These are phyloP conservation scores for Wickerhamiella siamensis DNA, from an alignment of 805 yeast genomes.

Conservation along the genomic window DNA sequence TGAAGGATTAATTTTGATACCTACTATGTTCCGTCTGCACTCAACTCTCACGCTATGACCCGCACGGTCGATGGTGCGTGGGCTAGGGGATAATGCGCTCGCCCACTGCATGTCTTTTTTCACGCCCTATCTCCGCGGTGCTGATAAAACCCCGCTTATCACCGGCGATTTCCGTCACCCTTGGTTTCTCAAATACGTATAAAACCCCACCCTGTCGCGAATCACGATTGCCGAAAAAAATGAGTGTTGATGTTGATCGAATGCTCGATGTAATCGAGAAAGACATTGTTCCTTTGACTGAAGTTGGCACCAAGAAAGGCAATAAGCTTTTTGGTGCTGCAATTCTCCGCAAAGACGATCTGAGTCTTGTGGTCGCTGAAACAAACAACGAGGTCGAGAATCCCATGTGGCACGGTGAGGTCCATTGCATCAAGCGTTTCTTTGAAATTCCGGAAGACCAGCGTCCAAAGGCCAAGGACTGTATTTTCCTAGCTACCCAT, in stretches of 20 bases:
- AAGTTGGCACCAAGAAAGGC: slow-evolving; percentile 9
- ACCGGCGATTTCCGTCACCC: too few relatives aligned
- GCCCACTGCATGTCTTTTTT: too few relatives aligned
- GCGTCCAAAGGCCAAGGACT: slow-evolving; percentile 12
- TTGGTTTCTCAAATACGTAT: too few relatives aligned
- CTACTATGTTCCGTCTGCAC: too few relatives aligned
- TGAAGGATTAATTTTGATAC: too few relatives aligned
- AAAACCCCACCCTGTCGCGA: too few relatives aligned
- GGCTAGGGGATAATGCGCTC: too few relatives aligned
- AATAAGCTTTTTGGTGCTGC: slow-evolving; percentile 17
- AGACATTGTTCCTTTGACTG: slow-evolving; percentile 12
- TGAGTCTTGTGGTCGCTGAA: slow-evolving; percentile 12
- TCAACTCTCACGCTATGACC: too few relatives aligned
- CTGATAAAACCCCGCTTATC: too few relatives aligned
- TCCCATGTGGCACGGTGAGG: slow-evolving; percentile 17
- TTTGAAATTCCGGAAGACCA: slow-evolving; percentile 7
- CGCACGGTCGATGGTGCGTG: too few relatives aligned
- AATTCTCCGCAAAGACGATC: slow-evolving; percentile 12
- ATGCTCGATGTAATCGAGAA: slow-evolving; percentile 15
- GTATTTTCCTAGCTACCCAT: slow-evolving; percentile 16
- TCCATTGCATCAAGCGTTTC: slow-evolving; percentile 12
- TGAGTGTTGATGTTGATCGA: slow-evolving; percentile 1
- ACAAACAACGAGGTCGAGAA: slow-evolving; percentile 12
- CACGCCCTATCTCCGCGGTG: too few relatives aligned
- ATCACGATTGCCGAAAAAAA: too few relatives aligned